phyloP scores from a whole-genome alignment of 768 basidiomycete genomes.

The Trametes cingulata region DNA sequence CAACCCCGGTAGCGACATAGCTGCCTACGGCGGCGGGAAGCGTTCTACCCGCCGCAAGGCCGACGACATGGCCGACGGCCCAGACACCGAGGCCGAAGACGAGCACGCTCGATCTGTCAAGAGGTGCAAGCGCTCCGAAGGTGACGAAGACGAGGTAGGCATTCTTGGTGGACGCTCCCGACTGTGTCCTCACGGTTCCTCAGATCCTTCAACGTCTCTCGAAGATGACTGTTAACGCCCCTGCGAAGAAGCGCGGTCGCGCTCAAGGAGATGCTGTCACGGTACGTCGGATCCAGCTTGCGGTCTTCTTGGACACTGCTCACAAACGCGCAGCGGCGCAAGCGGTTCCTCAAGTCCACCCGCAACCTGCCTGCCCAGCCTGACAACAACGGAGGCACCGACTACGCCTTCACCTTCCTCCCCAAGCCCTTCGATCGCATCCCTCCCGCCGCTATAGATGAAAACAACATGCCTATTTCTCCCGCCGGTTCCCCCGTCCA shows the following conservation, averaged over 20 bases:
- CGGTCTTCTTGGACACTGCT: neutral
- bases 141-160: neutral
- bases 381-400: neutral
- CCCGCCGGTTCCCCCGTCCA: too few relatives aligned
- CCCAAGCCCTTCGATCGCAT: too few relatives aligned
- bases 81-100: neutral
- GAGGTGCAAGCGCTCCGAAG: neutral
- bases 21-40: neutral
- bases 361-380: neutral
- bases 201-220: neutral
- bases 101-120: neutral
- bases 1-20: neutral
- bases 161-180: too few relatives aligned
- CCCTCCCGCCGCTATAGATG: too few relatives aligned
- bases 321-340: neutral
- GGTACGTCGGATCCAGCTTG: too few relatives aligned
- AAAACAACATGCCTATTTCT: too few relatives aligned
- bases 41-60: neutral
- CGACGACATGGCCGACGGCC: neutral
- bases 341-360: neutral
- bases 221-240: neutral
- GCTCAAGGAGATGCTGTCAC: neutral
- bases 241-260: neutral
- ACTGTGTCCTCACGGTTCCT: too few relatives aligned
- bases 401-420: neutral